Conservation (phyloP, 2,329 filamentous ascomycete species). For the Myriosclerotinia duriaeana region DNA sequence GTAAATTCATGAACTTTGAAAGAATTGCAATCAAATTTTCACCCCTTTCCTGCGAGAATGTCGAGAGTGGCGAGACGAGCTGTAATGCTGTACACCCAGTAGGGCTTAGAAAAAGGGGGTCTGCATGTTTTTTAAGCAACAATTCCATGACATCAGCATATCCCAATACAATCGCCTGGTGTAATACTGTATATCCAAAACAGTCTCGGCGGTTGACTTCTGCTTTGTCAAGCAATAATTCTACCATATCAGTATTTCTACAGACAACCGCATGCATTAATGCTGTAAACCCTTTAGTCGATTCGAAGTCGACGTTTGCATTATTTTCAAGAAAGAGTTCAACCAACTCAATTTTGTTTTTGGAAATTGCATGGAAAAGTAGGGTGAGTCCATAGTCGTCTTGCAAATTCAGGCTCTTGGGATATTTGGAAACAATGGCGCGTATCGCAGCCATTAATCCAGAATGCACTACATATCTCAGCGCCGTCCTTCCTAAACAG, state of each 20-base stretch:
- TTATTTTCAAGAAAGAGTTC: not conserved
- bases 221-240: not conserved
- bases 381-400: fast-evolving
- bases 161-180: not conserved
- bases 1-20: not conserved
- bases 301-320: not conserved
- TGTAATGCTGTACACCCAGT: not conserved
- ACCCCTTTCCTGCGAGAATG: no score
- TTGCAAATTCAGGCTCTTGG: not conserved
- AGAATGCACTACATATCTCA: not conserved
- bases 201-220: not conserved
- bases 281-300: not conserved
- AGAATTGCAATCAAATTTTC: not conserved
- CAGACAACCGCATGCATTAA: not conserved
- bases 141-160: not conserved
- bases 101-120: not conserved
- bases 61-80: no score
- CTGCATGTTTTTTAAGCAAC: not conserved
- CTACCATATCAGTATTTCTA: not conserved
- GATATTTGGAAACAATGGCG: not conserved
- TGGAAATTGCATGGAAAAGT: not conserved
- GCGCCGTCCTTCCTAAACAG: not conserved
- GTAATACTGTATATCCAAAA: not conserved
- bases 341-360: not conserved
- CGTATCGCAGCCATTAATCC: not conserved